phyloP scores from a whole-genome alignment of 331 rosid genomes.

The Stylosanthes scabra region DNA sequence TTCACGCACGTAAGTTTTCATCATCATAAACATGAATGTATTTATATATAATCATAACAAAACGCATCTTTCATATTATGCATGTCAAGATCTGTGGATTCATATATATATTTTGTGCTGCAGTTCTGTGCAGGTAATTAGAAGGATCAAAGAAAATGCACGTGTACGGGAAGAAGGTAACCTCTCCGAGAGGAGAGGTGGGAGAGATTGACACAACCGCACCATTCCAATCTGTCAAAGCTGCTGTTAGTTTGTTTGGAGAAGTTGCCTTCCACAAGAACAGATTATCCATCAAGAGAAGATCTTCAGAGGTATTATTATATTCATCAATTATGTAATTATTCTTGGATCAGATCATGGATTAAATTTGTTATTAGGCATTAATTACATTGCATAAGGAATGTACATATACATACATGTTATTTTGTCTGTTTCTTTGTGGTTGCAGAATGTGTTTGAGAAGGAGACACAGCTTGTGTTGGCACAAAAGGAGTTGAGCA shows the following conservation, averaged over 20 bases:
- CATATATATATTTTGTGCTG: too few relatives aligned
- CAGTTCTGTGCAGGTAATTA: too few relatives aligned
- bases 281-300: slow-evolving; percentile 55
- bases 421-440: neutral
- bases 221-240: slow-evolving; percentile 95
- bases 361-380: too few relatives aligned
- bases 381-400: neutral
- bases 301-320: slow-evolving; percentile 60
- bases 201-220: slow-evolving; percentile 98
- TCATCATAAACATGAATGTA: neutral
- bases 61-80: slow-evolving; percentile 14
- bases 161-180: slow-evolving; percentile 7
- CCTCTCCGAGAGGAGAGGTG: slow-evolving; percentile 76
- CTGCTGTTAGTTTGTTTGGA: slow-evolving; percentile 88
- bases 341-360: neutral
- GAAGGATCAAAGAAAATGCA: slow-evolving; percentile 52
- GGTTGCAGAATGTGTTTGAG: slow-evolving; percentile 61
- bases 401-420: too few relatives aligned
- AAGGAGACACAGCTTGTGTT: slow-evolving; percentile 75
- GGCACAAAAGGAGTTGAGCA: slow-evolving; percentile 68
- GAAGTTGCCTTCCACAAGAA: slow-evolving; percentile 67
- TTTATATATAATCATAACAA: too few relatives aligned
- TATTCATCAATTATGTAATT: too few relatives aligned
- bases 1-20: slow-evolving; percentile 24
- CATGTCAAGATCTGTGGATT: neutral